A percentile compares a stretch with the other conserved stretches of the same genome.
Conservation (phyloP, 1,139 yeast species). For the Trichomonascaceae sp. region DNA sequence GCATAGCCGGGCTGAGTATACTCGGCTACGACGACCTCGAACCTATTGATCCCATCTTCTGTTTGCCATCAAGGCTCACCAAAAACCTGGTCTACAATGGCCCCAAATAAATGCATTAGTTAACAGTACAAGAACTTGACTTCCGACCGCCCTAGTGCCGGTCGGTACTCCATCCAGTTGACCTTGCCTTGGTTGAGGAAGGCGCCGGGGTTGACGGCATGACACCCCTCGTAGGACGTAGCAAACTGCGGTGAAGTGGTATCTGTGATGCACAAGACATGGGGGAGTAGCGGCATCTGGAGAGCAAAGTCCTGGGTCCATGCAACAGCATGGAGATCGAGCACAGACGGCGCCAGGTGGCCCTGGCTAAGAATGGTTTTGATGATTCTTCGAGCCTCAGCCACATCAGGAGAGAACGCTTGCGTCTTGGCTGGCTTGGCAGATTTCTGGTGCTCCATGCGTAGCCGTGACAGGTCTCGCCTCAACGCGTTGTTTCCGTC, state of each 20-base stretch:
- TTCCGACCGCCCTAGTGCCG: conserved; percentile 23
- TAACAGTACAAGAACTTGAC: conserved; percentile 12
- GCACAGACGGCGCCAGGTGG: conserved; percentile 66
- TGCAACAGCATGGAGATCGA: conserved; percentile 45
- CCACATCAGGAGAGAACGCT: conserved; percentile 27
- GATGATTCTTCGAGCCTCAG: conserved; percentile 62
- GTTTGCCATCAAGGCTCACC: conserved; percentile 50
- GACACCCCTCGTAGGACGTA: conserved; percentile 71
- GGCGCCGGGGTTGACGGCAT: conserved; percentile 58
- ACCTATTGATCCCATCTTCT: conserved; percentile 71
- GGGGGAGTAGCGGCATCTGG: conserved; percentile 66
- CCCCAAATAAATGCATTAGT: background rate
- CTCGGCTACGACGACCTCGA: conserved; percentile 46
- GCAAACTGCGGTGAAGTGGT: conserved; percentile 58
- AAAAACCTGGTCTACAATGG: conserved; percentile 3
- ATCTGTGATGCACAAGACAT: conserved; percentile 42
- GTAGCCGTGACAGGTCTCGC: conserved; percentile 11
- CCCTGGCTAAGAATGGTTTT: conserved; percentile 82
- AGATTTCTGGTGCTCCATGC: conserved; percentile 6
- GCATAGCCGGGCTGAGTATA: conserved; percentile 72
- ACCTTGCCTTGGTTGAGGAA: conserved; percentile 36
- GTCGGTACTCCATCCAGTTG: conserved; percentile 59
- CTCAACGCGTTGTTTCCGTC: conserved; percentile 13
- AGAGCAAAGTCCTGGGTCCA: conserved; percentile 62
- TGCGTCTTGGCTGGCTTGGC: conserved; percentile 10